Conservation (phyloP, 768 basidiomycete genomes). For the Lentinula boryana region DNA sequence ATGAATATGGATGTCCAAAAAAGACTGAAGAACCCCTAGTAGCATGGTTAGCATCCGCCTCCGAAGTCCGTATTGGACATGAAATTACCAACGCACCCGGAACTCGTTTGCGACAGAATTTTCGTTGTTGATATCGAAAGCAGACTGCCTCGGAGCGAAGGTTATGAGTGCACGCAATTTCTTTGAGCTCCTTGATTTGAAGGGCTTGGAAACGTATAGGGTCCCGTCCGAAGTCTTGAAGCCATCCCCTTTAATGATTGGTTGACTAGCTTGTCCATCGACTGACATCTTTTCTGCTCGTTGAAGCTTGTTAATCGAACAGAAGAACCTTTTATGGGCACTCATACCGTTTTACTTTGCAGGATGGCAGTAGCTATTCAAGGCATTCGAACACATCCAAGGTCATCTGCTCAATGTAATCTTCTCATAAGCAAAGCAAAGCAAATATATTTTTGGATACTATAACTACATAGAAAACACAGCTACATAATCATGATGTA, state of each 20-base stretch:
- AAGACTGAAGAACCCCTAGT: conserved; percentile 86
- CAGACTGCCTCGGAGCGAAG: conserved; percentile 81
- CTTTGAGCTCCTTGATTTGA: conserved; percentile 66
- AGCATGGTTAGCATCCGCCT: background rate
- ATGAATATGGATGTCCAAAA: conserved; percentile 92
- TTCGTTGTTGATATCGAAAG: conserved; percentile 79
- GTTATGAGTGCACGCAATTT: conserved; percentile 79
- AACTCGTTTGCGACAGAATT: conserved; percentile 77
- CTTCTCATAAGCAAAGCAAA: background rate
- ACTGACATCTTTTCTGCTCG: background rate
- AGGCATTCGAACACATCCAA: background rate
- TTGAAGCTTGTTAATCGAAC: background rate
- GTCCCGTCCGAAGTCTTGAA: conserved; percentile 59
- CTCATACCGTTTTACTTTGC: too few species aligned
- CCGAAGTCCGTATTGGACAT: background rate
- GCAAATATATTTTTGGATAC: background rate
- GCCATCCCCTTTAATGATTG: conserved; percentile 29
- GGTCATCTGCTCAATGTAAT: background rate
- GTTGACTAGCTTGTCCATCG: conserved; percentile 1
- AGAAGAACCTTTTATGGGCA: too few species aligned
- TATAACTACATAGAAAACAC: background rate
- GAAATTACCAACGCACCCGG: conserved; percentile 41
- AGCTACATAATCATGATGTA: background rate
- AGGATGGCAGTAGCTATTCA: too few species aligned
- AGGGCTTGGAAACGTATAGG: conserved; percentile 70